Evolutionary conservation across 805 yeast species (phyloP), one percentile per base, ranked within the genome.

Genomic region (Clavispora asparagi): DNA sequence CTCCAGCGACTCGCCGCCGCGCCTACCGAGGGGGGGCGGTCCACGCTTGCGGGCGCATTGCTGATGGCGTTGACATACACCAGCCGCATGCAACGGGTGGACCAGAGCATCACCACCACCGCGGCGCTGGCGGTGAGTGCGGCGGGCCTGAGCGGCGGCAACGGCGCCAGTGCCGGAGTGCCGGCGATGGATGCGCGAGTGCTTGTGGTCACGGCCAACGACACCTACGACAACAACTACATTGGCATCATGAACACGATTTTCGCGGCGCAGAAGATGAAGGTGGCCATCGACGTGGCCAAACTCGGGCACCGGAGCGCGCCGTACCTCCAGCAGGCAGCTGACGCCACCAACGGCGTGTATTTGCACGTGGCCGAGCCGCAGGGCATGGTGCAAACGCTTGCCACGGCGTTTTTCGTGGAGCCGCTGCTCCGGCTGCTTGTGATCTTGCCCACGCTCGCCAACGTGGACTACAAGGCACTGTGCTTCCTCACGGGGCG

Each of bases 191-290:
- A 58, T 49, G 58, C 73, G 8, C 61, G 77, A 35, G 62, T 71
- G 7, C 58, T 75, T 39, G 63, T 86, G 47, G 82, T 85, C 42
- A 82, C 97, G 0, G 75, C 89, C 25, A 81, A 84, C 52, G 88
- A 82, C 51, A 90, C 88, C 56, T 82, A 81, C 46, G 59, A 58
- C 36, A 81, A 89, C 6, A 88, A 87, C 47, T 95, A 94, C 63
- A 87, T 92, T 39, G 87, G 97, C 5, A 83, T 89, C 39, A 94
- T 94, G 98, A 94, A 94, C 64, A 78, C 94, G 49, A 92, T 94
- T 28, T 94, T 94, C 67, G 92, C 97, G 0, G 96, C 98, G 0
- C 97, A 94, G 55, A 92, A 91, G 64, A 78, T 86, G 85, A 84
- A 82, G 56, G 80, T 91, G 14, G 86, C 97, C 2, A 82, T 94